Base-by-base conservation (phyloP, 2,329 filamentous ascomycete species). In the Clonostachys rosea region DNA sequence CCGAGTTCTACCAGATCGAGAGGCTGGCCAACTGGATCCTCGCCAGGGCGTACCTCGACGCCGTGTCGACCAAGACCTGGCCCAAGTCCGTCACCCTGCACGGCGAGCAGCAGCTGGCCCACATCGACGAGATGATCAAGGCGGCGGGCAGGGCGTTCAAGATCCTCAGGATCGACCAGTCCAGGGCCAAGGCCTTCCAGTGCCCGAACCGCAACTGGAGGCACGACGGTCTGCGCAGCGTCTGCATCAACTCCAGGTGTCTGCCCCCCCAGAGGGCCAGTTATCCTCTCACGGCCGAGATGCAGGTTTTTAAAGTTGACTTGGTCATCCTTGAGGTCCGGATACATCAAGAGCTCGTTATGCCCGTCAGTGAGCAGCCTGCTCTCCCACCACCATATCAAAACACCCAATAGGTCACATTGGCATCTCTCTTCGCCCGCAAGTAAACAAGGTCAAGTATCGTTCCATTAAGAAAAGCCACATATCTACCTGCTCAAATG, bases 1-100 rank as follows among this genome's bases (percentile, higher is more conserved):
- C 66, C 4, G 48, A 57, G 34, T 65, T 63, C 47, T 70, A 67
- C 49, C 49, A 52, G 34, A 50, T 61, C 12, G 45, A 51, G 34
- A 47, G 51, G 24, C 56, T 63, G 8, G 50, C 53, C 46, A 43
- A 37, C 16, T 63, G 60, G 60, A 52, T 63, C 41, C 34, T 43
- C 13, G 36, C 52, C 5, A 48, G 53, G 44, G 34, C 34, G 8
- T 51, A 43, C 39, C 46, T 40, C 16, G 34, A 42, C 10, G 46
- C 47, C 30, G 47, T 51, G 5, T 14, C 35, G 2, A 24, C 7
- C 16, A 17, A 34, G 18, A 34, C 41, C 46, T 34, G 35, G n/a
- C 18, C 34, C 36, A 18, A 11, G 8, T n/a, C 18, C 34, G n/a
- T 40, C 41, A 43, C 33, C 34, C 46, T 48, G 17, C 40, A 41